These are phyloP conservation scores for Penicillium canescens DNA, from an alignment of 495 filamentous ascomycete species.

Conservation along the genomic window DNA sequence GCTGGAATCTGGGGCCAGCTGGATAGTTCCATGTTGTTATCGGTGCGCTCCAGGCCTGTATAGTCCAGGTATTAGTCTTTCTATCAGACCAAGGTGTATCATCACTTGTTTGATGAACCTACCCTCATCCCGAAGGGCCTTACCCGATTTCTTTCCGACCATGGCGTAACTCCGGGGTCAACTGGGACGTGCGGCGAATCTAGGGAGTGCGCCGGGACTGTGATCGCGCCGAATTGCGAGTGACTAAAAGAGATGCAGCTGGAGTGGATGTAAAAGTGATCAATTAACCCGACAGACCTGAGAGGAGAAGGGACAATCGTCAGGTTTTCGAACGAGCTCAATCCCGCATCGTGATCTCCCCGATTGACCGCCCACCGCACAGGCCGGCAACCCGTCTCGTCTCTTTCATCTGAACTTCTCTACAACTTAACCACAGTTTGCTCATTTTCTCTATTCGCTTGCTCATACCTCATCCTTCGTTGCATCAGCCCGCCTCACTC, in stretches of 20 bases:
- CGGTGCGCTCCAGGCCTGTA: slow-evolving; percentile 86
- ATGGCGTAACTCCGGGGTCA: slow-evolving; percentile 35
- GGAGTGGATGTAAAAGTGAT: background rate
- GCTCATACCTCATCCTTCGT: background rate
- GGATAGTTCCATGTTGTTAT: slow-evolving; percentile 94
- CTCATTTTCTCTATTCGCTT: background rate
- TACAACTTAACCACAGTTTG: slow-evolving; percentile 4
- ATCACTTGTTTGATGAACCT: slow-evolving; percentile 7
- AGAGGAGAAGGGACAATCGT: slow-evolving; percentile 1
- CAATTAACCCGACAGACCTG: background rate
- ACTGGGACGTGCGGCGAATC: slow-evolving; percentile 15
- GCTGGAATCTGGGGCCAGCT: slow-evolving; percentile 88
- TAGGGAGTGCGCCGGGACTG: slow-evolving; percentile 19
- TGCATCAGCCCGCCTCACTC: slow-evolving; percentile 4
- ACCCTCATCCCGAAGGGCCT: slow-evolving; percentile 66
- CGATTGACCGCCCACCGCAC: slow-evolving; percentile 35
- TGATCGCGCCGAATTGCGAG: background rate
- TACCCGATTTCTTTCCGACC: slow-evolving; percentile 66
- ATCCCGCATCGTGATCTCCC: slow-evolving; percentile 15
- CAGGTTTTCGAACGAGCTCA: slow-evolving; percentile 11
- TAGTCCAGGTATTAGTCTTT: slow-evolving; percentile 4
- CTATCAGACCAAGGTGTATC: background rate
- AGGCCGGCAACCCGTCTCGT: slow-evolving; percentile 18
- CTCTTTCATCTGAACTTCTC: slow-evolving; percentile 7
- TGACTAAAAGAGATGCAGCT: background rate